phyloP scores from a whole-genome alignment of 768 basidiomycete genomes.

The Russula emetica region DNA sequence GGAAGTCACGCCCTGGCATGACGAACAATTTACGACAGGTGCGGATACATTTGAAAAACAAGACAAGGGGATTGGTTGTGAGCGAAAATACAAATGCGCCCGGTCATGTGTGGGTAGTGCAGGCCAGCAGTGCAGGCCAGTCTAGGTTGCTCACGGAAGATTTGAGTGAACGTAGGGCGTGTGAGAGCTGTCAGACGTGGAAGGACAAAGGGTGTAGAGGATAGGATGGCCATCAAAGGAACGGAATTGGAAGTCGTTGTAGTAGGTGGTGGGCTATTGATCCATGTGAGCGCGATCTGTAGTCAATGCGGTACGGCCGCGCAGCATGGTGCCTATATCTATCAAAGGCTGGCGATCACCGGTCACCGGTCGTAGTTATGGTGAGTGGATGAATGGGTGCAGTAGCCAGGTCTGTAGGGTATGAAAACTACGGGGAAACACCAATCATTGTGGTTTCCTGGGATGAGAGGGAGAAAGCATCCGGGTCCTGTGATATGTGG shows the following conservation, averaged over 20 bases:
- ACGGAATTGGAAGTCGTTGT: neutral
- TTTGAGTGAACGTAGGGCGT: neutral
- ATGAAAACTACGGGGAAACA: too few relatives aligned
- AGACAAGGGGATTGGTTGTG: neutral
- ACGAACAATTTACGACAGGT: neutral
- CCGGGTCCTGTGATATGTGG: too few relatives aligned
- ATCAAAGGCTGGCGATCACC: neutral
- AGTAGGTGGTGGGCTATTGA: neutral
- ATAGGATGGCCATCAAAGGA: neutral
- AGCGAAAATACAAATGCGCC: neutral
- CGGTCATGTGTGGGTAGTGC: neutral
- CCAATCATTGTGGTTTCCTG: too few relatives aligned
- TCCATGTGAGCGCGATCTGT: too few relatives aligned
- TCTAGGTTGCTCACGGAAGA: neutral
- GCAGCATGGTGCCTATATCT: too few relatives aligned
- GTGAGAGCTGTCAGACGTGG: neutral
- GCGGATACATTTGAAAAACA: neutral
- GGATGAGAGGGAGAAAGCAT: too few relatives aligned
- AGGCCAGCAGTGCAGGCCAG: neutral
- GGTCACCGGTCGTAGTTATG: neutral
- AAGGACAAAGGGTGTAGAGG: too few relatives aligned
- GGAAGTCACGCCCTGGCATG: neutral
- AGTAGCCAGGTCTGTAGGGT: too few relatives aligned
- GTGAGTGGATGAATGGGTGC: too few relatives aligned
- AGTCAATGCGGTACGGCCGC: too few relatives aligned